These are phyloP conservation scores for Lasiodiplodia hormozganensis DNA, from an alignment of 2,329 filamentous ascomycete genomes.

Conservation along the genomic window DNA sequence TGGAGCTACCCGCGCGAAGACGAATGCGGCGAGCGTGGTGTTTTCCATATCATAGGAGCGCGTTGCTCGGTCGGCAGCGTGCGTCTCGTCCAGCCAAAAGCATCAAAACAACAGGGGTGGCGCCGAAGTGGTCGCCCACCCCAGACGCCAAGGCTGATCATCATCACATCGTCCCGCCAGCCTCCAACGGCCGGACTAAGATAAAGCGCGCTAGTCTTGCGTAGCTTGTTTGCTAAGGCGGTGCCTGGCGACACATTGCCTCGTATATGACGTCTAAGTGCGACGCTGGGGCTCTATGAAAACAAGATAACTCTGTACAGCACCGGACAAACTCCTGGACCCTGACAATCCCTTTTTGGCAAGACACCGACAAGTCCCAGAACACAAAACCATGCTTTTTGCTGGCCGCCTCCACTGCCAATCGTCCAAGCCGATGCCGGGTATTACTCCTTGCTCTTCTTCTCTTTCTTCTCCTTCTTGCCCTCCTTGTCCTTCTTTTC, in stretches of 20 bases:
- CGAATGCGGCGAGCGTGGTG: constrained; percentile 15
- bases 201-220: not conserved
- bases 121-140: constrained; percentile 18
- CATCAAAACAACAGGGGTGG: constrained; percentile 29
- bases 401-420: not conserved
- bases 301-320: constrained; percentile 5
- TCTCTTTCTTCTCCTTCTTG: constrained; percentile 39
- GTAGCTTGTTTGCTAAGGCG: constrained; percentile 10
- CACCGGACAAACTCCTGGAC: constrained; percentile 19
- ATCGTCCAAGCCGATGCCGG: constrained; percentile 37
- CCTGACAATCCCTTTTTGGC: constrained; percentile 13
- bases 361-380: constrained; percentile 4
- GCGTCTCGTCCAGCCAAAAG: constrained; percentile 17
- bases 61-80: constrained; percentile 22
- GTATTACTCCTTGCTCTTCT: constrained; percentile 43
- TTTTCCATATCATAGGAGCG: constrained; percentile 19
- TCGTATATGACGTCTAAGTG: not conserved
- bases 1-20: constrained; percentile 2
- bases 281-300: not conserved
- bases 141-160: constrained; percentile 28
- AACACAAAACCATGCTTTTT: constrained; percentile 11
- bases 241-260: not conserved
- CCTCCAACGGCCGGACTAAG: constrained; percentile 16
- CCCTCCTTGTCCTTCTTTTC: constrained; percentile 42
- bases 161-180: constrained; percentile 22